Evolutionary conservation across 208 protist genomes (phyloP), one percentile per base, ranked within the genome.

Genomic region (Blastocrithidia nonstop): DNA sequence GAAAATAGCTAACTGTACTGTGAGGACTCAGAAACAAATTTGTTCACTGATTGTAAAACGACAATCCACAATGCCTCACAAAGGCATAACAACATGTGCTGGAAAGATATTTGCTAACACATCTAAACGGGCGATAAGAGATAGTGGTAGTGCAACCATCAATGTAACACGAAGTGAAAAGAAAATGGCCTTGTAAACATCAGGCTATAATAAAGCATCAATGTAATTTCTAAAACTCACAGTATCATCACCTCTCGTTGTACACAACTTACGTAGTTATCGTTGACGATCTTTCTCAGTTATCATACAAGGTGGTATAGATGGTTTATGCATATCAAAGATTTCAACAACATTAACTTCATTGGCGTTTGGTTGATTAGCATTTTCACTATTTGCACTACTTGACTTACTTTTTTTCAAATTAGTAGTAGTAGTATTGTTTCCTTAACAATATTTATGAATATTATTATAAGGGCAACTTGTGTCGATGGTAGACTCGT

Each of bases 21-120:
- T 29, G 3, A 44, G 45, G 20, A 72, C 45, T 21, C 32, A 47
- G 4, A 48, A 29, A 1, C 45, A 45, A 15, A 82, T 32, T 38
- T 82, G 72, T 53, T 75, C 67, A 8, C 72, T 68, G 17, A 74
- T 42, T 6, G 55, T 64, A 25, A 68, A 69, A 31, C 61, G 50
- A 46, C 55, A 66, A 38, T 67, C 54, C 0, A 62, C 63, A 20
- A 72, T 57, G 24, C 52, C 66, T 35, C 43, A 69, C 15, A 82
- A 40, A 1, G 50, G 45, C 1, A 76, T 22, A 16, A 73, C 53
- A 2, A 54, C 57, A 32, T 62, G 49, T 4, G 60, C 50, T 3
- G 60, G 54, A 35, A 82, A 73, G 9, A 49, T 26, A n/a, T 62
- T n/a, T 45, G 49, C 37, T 9, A 53, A 19, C 3, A 40, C 51